Evolutionary conservation across 75 land plant species (phyloP).

Genomic region (Sequoia sempervirens): DNA sequence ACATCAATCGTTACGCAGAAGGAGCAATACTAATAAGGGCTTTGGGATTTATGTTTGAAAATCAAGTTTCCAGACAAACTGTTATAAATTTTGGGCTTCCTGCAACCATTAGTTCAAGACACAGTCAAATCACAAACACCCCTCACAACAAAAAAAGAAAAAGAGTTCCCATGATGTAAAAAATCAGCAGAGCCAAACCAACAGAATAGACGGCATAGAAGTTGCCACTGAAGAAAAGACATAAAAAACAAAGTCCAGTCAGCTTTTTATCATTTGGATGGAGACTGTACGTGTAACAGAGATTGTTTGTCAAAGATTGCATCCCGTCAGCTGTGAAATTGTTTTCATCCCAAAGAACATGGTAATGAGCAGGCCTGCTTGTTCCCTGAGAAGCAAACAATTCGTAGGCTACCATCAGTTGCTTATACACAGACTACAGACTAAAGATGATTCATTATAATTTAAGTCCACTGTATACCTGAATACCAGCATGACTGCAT

Average conservation of each 20-base stretch:
- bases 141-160: background rate
- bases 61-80: background rate
- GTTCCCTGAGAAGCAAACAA: conserved; percentile 58
- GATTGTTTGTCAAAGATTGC: conserved; percentile 84
- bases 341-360: conserved; percentile 98
- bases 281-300: conserved; percentile 79
- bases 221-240: background rate
- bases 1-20: background rate
- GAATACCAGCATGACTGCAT: conserved; percentile 97
- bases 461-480: conserved; percentile 35
- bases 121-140: background rate
- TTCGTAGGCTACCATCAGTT: background rate
- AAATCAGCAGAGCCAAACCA: background rate
- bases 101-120: background rate
- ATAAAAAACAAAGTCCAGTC: background rate
- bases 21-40: background rate
- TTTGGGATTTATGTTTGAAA: background rate
- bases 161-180: background rate
- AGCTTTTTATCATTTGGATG: background rate
- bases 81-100: background rate
- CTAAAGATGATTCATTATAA: background rate
- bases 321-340: conserved; percentile 87
- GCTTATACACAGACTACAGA: background rate
- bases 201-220: background rate
- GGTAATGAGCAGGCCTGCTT: conserved; percentile 95